A percentile compares a stretch with the other conserved stretches of the same genome.
These are phyloP conservation scores for Ilyonectria mors-panacis DNA, from an alignment of 2,329 filamentous ascomycete species.

Conservation along the genomic window DNA sequence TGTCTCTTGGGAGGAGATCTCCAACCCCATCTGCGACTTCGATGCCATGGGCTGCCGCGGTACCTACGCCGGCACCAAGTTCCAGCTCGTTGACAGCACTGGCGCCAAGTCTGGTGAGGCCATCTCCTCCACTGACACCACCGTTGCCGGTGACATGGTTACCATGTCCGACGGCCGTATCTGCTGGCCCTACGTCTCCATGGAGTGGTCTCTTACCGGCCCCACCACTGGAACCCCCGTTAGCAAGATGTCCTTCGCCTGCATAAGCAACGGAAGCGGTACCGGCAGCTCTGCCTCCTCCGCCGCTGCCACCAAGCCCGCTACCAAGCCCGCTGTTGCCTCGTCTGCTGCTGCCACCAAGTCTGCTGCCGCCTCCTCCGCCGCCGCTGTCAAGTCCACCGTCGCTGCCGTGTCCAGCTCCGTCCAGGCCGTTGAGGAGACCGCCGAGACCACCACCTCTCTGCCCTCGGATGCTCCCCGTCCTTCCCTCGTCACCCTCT, in stretches of 20 bases:
- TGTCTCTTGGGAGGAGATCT: constrained; percentile 74
- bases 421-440: constrained; percentile 31
- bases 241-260: constrained; percentile 69
- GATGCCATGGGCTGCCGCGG: constrained; percentile 73
- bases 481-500: constrained; percentile 37
- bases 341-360: constrained; percentile 14
- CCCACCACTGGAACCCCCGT: constrained; percentile 42
- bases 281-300: constrained; percentile 22
- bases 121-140: constrained; percentile 66
- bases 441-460: constrained; percentile 5
- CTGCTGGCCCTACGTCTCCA: constrained; percentile 74
- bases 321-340: constrained; percentile 21
- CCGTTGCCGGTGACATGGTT: constrained; percentile 74
- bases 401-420: constrained; percentile 16
- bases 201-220: constrained; percentile 62
- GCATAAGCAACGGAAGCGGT: constrained; percentile 49
- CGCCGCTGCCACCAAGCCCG: constrained; percentile 28
- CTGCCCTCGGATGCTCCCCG: constrained; percentile 37
- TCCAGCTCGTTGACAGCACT: constrained; percentile 68
- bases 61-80: constrained; percentile 71
- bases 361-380: constrained; percentile 3
- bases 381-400: background rate
- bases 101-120: constrained; percentile 67
- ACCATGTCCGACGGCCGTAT: constrained; percentile 70
- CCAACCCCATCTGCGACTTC: constrained; percentile 67